A percentile compares a stretch with the other conserved stretches of the same genome.
phyloP scores from a whole-genome alignment of 371 early-diverging fungal species.

The Mortierella sp. region DNA sequence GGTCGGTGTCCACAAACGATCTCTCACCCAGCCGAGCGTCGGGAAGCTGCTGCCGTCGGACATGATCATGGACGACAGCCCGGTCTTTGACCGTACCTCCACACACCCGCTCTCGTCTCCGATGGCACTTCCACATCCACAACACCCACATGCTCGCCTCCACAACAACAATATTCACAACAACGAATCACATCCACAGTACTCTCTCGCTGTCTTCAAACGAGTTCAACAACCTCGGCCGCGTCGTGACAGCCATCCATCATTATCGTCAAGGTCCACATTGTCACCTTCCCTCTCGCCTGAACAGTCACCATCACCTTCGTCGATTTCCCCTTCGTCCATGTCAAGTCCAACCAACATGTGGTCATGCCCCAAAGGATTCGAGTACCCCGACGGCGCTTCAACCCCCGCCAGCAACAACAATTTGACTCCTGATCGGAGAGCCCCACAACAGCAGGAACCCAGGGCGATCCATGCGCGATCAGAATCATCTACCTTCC shows the following conservation, averaged over 20 bases:
- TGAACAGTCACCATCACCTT: constrained; percentile 41
- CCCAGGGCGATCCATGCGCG: constrained; percentile 7
- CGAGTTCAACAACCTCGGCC: constrained; percentile 15
- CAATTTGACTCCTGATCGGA: not conserved
- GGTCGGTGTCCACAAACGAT: constrained; percentile 15
- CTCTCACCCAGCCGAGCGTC: constrained; percentile 8
- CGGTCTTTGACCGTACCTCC: constrained; percentile 16
- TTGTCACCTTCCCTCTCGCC: constrained; percentile 39
- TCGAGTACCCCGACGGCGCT: constrained; percentile 15
- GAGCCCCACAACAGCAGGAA: not conserved
- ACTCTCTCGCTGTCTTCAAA: constrained; percentile 14
- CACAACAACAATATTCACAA: not conserved
- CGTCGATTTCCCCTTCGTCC: constrained; percentile 30
- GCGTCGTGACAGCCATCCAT: constrained; percentile 39
- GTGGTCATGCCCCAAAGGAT: constrained; percentile 36
- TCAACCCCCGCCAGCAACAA: not conserved
- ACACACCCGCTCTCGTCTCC: constrained; percentile 15
- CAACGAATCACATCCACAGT: not conserved
- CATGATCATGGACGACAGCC: constrained; percentile 20
- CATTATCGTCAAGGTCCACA: constrained; percentile 30
- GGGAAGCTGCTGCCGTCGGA: constrained; percentile 18
- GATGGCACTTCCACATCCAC: constrained; percentile 20
- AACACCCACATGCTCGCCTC: not conserved
- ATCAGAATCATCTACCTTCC: constrained; percentile 12
- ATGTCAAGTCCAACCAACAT: constrained; percentile 41